Conservation (phyloP, 208 protist genomes). For the Wallacemonas rigidus region DNA sequence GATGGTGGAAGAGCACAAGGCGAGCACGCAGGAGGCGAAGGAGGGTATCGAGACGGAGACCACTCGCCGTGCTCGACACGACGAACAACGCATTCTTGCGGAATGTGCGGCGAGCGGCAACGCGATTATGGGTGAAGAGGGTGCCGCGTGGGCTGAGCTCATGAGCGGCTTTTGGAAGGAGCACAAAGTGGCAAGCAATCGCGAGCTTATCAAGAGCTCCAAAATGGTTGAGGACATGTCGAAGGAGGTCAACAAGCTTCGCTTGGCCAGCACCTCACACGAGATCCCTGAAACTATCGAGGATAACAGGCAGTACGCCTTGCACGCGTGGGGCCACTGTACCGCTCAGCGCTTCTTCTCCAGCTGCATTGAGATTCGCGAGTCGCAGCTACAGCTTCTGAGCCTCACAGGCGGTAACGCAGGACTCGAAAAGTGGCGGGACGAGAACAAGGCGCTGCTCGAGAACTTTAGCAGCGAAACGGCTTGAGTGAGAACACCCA, state of each 20-base stretch:
- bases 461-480: constrained; percentile 34
- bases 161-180: constrained; percentile 35
- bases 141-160: constrained; percentile 41
- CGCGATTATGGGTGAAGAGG: constrained; percentile 55
- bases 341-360: constrained; percentile 77
- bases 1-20: constrained; percentile 35
- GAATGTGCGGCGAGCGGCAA: constrained; percentile 38
- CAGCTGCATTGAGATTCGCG: constrained; percentile 68
- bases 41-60: constrained; percentile 41
- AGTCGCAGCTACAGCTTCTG: constrained; percentile 51
- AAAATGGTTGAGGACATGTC: constrained; percentile 44
- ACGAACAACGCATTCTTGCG: constrained; percentile 36
- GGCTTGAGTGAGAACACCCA: background rate
- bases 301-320: constrained; percentile 57
- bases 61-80: constrained; percentile 22
- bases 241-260: constrained; percentile 48
- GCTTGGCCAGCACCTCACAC: constrained; percentile 21
- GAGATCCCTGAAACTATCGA: constrained; percentile 47
- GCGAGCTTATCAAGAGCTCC: constrained; percentile 28
- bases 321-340: constrained; percentile 66
- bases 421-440: constrained; percentile 51
- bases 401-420: constrained; percentile 37
- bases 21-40: constrained; percentile 39
- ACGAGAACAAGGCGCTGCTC: constrained; percentile 30
- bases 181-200: constrained; percentile 36